Conservation (phyloP, 2,329 filamentous ascomycete genomes). For the Ophiocordyceps sinensis region DNA sequence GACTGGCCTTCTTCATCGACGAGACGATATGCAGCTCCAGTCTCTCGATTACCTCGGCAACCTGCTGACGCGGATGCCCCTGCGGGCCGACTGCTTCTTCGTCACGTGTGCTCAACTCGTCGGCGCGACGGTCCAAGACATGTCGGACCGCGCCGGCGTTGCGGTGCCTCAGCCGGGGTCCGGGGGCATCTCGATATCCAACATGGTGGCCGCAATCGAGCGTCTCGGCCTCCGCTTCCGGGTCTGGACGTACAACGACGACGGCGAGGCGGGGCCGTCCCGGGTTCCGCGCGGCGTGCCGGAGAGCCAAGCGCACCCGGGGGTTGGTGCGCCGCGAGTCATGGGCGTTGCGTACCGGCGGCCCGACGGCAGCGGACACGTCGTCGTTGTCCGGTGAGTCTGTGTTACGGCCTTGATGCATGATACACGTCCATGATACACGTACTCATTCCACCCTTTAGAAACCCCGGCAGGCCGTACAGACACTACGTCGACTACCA, state of each 20-base stretch:
- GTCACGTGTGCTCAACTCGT: not conserved
- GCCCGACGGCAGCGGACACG: not conserved
- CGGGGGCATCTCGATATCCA: not conserved
- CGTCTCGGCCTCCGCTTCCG: not conserved
- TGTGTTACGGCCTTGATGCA: not conserved
- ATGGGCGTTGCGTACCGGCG: not conserved
- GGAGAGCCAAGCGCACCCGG: not conserved
- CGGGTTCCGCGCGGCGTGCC: not conserved
- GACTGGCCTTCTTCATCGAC: not conserved
- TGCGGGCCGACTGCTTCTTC: not conserved
- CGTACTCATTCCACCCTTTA: not conserved
- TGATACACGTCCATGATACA: too few species aligned
- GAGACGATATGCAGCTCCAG: not conserved
- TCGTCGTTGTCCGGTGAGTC: not conserved
- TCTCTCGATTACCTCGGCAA: not conserved
- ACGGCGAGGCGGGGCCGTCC: not conserved
- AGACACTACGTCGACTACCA: not conserved
- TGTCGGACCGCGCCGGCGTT: not conserved
- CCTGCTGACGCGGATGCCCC: not conserved
- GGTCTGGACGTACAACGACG: not conserved
- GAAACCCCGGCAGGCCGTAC: not conserved
- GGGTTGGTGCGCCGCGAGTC: not conserved
- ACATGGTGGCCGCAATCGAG: not conserved
- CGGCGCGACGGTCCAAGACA: not conserved
- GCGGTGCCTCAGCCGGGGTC: not conserved